Evolutionary conservation across 2,329 filamentous ascomycete species (phyloP).

Genomic region (Remersonia thermophila): DNA sequence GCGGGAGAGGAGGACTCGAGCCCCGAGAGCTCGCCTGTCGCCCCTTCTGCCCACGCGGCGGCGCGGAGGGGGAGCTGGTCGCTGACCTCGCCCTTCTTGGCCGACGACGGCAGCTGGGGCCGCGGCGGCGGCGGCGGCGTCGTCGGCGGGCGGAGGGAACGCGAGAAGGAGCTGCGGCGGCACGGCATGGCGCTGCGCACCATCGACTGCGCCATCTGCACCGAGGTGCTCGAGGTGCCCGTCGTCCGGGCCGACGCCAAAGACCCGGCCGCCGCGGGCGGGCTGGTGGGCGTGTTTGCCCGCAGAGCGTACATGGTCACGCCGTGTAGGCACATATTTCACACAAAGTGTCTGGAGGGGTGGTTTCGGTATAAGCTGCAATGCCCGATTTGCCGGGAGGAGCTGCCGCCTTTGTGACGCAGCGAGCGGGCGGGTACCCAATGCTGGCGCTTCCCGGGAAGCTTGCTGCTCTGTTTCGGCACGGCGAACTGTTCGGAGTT

Average conservation of each 20-base stretch:
- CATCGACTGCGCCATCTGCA: slow-evolving; percentile 92
- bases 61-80: slow-evolving; percentile 17
- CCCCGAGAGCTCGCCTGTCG: slow-evolving; percentile 11
- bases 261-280: slow-evolving; percentile 31
- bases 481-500: too few relatives aligned
- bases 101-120: slow-evolving; percentile 9
- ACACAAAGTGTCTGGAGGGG: slow-evolving; percentile 79
- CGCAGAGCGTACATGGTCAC: slow-evolving; percentile 91
- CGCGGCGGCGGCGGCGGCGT: slow-evolving; percentile 8
- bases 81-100: slow-evolving; percentile 8
- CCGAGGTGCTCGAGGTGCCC: slow-evolving; percentile 81
- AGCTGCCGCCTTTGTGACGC: slow-evolving; percentile 64
- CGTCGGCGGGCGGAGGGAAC: slow-evolving; percentile 15
- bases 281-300: slow-evolving; percentile 58
- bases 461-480: too few relatives aligned
- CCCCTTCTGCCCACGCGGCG: slow-evolving; percentile 16
- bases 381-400: slow-evolving; percentile 90
- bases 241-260: slow-evolving; percentile 52
- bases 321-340: slow-evolving; percentile 91
- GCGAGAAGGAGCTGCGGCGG: slow-evolving; percentile 22
- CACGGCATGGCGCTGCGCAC: slow-evolving; percentile 27
- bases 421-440: too few relatives aligned
- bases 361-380: slow-evolving; percentile 92
- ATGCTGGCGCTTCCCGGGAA: too few relatives aligned
- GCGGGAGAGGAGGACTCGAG: slow-evolving; percentile 1